phyloP scores from a whole-genome alignment of 495 filamentous ascomycete species.

The Trichoderma asperelloides region DNA sequence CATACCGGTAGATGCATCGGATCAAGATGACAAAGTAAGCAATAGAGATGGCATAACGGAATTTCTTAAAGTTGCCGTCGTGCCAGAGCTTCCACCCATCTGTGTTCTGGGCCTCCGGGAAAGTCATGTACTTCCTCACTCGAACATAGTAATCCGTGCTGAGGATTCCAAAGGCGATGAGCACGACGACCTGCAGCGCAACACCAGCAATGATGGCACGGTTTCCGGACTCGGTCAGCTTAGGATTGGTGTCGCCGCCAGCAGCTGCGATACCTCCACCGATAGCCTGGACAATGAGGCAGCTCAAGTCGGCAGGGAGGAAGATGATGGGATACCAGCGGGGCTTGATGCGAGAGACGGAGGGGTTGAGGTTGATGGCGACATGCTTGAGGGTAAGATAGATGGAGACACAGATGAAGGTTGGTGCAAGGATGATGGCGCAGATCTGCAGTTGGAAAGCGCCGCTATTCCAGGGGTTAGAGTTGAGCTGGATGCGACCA shows the following conservation, averaged over 20 bases:
- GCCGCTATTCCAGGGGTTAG: conserved; percentile 49
- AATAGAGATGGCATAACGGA: conserved; percentile 41
- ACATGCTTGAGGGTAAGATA: conserved; percentile 63
- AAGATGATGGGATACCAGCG: conserved; percentile 54
- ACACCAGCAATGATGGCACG: conserved; percentile 65
- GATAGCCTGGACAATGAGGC: conserved; percentile 53
- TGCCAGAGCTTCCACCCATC: conserved; percentile 24
- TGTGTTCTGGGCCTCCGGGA: conserved; percentile 16
- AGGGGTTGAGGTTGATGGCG: conserved; percentile 44
- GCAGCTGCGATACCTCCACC: conserved; percentile 54
- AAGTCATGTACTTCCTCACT: conserved; percentile 28
- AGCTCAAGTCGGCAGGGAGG: conserved; percentile 56
- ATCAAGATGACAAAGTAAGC: conserved; percentile 55
- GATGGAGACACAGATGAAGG: conserved; percentile 55
- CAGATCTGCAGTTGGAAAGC: conserved; percentile 62
- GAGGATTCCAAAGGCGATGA: conserved; percentile 46
- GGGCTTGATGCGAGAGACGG: conserved; percentile 47
- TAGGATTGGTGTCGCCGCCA: conserved; percentile 29
- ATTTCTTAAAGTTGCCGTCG: conserved; percentile 39
- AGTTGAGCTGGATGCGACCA: conserved; percentile 48
- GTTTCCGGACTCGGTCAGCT: conserved; percentile 40
- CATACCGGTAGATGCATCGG: conserved; percentile 58
- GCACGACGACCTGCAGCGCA: conserved; percentile 57
- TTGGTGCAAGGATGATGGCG: conserved; percentile 57
- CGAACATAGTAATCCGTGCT: conserved; percentile 42